phyloP scores from a whole-genome alignment of 2,329 filamentous ascomycete species.

The Apiospora rasikravindrae region DNA sequence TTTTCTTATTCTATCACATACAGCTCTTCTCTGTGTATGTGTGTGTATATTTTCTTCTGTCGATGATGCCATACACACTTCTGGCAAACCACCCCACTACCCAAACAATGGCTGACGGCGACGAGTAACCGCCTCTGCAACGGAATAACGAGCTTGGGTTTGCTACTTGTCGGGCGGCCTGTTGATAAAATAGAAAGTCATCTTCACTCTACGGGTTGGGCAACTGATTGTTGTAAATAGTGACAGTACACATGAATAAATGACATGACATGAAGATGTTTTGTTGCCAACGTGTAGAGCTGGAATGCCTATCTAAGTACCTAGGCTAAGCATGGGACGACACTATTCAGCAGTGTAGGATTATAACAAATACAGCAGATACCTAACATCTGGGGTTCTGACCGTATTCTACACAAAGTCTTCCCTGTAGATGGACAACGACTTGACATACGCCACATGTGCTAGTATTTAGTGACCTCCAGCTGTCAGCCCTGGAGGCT shows the following conservation, averaged over 20 bases:
- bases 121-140: not conserved
- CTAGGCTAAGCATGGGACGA: too few species aligned
- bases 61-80: not conserved
- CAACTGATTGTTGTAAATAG: not conserved
- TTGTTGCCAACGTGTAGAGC: not conserved
- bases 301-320: too few species aligned
- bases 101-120: not conserved
- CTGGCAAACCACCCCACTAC: constrained; percentile 2
- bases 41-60: not conserved
- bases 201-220: constrained; percentile 1
- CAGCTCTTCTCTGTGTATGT: not conserved
- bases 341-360: too few species aligned
- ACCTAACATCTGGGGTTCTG: too few species aligned
- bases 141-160: not conserved
- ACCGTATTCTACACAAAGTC: too few species aligned
- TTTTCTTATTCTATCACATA: constrained; percentile 2
- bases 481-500: not conserved
- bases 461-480: not conserved
- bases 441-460: not conserved
- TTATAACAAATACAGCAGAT: too few species aligned
- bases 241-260: not conserved
- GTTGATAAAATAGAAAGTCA: constrained; percentile 9
- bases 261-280: not conserved
- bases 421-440: too few species aligned
- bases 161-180: not conserved